Base-by-base conservation (phyloP, 2,329 filamentous ascomycete genomes). In the Xylariaceae sp. region DNA sequence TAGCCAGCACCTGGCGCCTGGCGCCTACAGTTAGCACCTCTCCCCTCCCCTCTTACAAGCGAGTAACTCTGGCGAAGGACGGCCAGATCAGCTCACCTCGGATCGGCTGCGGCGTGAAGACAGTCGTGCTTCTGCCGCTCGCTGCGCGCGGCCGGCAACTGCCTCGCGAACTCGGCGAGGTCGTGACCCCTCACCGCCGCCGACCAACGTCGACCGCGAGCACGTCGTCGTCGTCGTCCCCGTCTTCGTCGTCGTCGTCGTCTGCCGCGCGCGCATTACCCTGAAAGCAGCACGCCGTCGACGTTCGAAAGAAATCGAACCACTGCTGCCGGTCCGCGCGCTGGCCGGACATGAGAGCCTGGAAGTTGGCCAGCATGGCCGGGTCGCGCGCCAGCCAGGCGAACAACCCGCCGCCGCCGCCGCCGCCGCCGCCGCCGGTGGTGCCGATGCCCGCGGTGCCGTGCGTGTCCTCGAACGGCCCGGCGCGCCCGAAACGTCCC, bases 1-100 rank as follows among this genome's bases (percentile, higher is more conserved):
- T 52, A n/a, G n/a, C n/a, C n/a, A 58, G 8, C 46, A 48, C 29
- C 48, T 45, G 4, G 52, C 51, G 10, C 42, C 43, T 43, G 18
- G n/a, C n/a, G n/a, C n/a, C n/a, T n/a, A n/a, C n/a, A n/a, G n/a
- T n/a, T n/a, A n/a, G n/a, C n/a, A n/a, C n/a, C n/a, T n/a, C n/a
- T n/a, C n/a, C n/a, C n/a, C n/a, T n/a, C n/a, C n/a, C n/a, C n/a
- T n/a, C n/a, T n/a, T n/a, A n/a, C n/a, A n/a, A n/a, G n/a, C n/a
- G n/a, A n/a, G n/a, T n/a, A n/a, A n/a, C n/a, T n/a, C n/a, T n/a
- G n/a, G n/a, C n/a, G n/a, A n/a, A n/a, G n/a, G n/a, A n/a, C n/a
- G n/a, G n/a, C n/a, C n/a, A n/a, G n/a, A n/a, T n/a, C n/a, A n/a
- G n/a, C 27, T n/a, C 31, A 37, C 40, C 37, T 35, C 39, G 39